Conservation (phyloP, 2,329 filamentous ascomycete species). For the Clonostachys rosea region DNA sequence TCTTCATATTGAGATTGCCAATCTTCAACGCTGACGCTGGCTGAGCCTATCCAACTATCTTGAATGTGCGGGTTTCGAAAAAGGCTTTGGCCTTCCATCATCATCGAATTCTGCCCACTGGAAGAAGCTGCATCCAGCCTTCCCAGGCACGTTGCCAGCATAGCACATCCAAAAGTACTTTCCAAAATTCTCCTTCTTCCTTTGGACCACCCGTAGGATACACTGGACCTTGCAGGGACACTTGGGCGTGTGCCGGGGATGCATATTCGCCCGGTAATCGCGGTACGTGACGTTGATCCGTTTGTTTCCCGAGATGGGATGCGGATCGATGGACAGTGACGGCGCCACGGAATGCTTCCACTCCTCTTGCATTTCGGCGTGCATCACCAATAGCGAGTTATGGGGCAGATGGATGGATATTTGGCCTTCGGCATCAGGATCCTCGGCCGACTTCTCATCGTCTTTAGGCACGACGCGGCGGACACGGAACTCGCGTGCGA, state of each 20-base stretch:
- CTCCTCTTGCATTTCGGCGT: slow-evolving; percentile 94
- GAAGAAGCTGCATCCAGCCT: slow-evolving; percentile 70
- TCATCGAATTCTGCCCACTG: slow-evolving; percentile 85
- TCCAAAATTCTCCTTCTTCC: slow-evolving; percentile 70
- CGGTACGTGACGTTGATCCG: slow-evolving; percentile 95
- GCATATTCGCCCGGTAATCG: slow-evolving; percentile 72
- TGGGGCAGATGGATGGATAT: slow-evolving; percentile 92
- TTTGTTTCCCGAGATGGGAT: slow-evolving; percentile 73
- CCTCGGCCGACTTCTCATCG: slow-evolving; percentile 29
- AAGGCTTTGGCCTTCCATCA: slow-evolving; percentile 64
- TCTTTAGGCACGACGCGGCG: slow-evolving; percentile 67
- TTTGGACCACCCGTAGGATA: slow-evolving; percentile 73
- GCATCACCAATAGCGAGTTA: slow-evolving; percentile 92
- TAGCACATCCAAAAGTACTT: slow-evolving; percentile 95
- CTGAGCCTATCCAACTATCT: no score
- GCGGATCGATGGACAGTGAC: slow-evolving; percentile 72
- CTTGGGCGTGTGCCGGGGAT: slow-evolving; percentile 71
- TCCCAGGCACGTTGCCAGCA: slow-evolving; percentile 65
- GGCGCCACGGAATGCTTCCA: slow-evolving; percentile 90
- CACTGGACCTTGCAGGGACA: slow-evolving; percentile 70
- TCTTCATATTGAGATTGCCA: no score
- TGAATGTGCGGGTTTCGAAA: no score
- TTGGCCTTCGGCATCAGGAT: slow-evolving; percentile 70
- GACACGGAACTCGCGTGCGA: slow-evolving; percentile 89
- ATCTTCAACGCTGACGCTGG: no score